Base-by-base conservation (phyloP, 345 rosid genomes). In the Citrus medica region DNA sequence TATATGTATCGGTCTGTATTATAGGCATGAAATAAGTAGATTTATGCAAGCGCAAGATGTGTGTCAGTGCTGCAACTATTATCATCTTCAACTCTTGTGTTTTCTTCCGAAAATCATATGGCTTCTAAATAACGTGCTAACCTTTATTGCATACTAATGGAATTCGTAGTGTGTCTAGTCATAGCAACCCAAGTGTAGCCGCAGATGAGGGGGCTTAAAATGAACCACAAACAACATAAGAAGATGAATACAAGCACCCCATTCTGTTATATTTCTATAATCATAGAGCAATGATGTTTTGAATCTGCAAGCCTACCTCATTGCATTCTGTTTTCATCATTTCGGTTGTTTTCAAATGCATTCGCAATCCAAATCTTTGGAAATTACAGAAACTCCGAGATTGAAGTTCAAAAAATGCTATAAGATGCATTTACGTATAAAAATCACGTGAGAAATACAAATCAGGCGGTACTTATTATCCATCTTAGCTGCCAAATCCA, bases 401-500 rank as follows among this genome's bases (percentile, higher is more conserved):
- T 51, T 33, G 22, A 14, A 53, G 8, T 10, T 59, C 22, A 17
- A 56, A 53, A 76, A 76, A 51, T 66, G 51, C 24, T 25, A 30
- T 53, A 53, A 25, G 21, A 30, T n/a, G 24, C n/a, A n/a, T 58
- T 72, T 21, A 22, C 10, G 64, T 66, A 66, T 48, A 66, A 76
- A 62, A n/a, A 53, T 66, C 17, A 35, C 32, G 55, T 25, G 2
- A 61, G 42, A 24, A 51, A 1, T 10, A 21, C 59, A 65, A 60
- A 35, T 82, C 76, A 79, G 51, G 83, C 38, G 10, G 71, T 38
- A 28, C 27, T 74, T 0, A 87, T 56, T 60, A 92, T 89, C 73
- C 59, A 59, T 32, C 76, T 81, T 25, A 96, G 88, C 85, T 94
- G 99, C 97, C 97, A 96, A 80, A 90, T 71, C 99, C 97, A 96